These are phyloP conservation scores for Bipolaris bicolor DNA, from an alignment of 2,329 filamentous ascomycete genomes.

Conservation along the genomic window DNA sequence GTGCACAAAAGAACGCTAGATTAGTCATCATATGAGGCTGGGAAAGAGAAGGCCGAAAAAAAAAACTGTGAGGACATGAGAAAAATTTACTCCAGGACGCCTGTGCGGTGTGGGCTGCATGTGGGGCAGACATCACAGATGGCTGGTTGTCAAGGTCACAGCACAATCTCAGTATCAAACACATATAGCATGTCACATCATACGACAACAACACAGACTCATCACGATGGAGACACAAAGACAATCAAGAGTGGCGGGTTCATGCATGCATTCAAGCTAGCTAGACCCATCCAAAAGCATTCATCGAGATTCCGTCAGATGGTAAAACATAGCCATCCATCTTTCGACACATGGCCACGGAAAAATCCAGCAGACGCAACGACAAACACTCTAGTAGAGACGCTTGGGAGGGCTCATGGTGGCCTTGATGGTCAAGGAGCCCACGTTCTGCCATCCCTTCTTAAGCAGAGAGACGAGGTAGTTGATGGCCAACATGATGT, in stretches of 20 bases:
- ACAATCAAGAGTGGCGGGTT: conserved; percentile 24
- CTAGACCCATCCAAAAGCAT: conserved; percentile 32
- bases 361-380: conserved; percentile 23
- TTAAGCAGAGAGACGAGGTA: conserved; percentile 99
- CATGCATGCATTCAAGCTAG: conserved; percentile 43
- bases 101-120: neutral
- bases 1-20: neutral
- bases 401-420: conserved; percentile 99
- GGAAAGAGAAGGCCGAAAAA: neutral
- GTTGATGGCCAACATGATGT: conserved; percentile 99
- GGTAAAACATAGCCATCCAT: conserved; percentile 23
- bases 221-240: neutral
- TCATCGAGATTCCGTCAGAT: conserved; percentile 29
- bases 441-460: conserved; percentile 99
- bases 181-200: neutral
- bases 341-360: conserved; percentile 25
- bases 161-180: neutral
- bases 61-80: neutral
- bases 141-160: neutral
- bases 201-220: neutral
- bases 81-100: neutral
- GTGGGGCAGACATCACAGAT: neutral
- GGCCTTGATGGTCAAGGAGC: conserved; percentile 99
- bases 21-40: conserved; percentile 15
- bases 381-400: conserved; percentile 74